These are phyloP conservation scores for Neurospora sp. DNA, from an alignment of 495 filamentous ascomycete genomes.

Conservation along the genomic window DNA sequence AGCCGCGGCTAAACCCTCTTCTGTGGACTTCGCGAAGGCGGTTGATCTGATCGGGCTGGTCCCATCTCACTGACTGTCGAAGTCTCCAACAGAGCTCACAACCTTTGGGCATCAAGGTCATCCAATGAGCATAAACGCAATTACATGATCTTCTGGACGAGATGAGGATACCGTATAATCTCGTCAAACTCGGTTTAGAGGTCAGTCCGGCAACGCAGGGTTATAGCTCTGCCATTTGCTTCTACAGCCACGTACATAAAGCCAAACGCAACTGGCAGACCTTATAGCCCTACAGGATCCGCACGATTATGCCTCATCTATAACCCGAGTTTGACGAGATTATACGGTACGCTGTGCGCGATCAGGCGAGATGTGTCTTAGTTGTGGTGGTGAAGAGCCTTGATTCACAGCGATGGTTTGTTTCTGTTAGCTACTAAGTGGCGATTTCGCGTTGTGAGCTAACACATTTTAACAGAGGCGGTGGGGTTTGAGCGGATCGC, in stretches of 20 bases:
- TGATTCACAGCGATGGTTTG: not conserved
- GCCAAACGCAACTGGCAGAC: not conserved
- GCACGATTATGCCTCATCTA: not conserved
- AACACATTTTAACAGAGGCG: not conserved
- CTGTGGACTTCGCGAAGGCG: not conserved
- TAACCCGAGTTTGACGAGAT: not conserved
- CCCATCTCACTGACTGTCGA: not conserved
- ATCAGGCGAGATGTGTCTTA: not conserved
- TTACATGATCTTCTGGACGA: not conserved
- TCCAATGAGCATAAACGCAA: not conserved
- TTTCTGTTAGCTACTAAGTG: not conserved
- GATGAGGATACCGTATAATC: not conserved
- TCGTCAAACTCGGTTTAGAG: not conserved
- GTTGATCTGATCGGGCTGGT: not conserved
- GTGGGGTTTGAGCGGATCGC: not conserved
- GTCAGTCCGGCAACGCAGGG: not conserved
- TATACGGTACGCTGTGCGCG: not conserved
- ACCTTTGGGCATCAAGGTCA: not conserved
- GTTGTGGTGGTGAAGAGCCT: not conserved
- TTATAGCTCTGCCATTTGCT: not conserved
- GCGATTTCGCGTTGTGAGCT: not conserved
- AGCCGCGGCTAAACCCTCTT: not conserved
- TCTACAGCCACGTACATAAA: not conserved
- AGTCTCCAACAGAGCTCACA: not conserved
- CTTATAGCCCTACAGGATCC: not conserved